Conservation (phyloP, 805 yeast genomes). For the Pichia nanzhaoensis region DNA sequence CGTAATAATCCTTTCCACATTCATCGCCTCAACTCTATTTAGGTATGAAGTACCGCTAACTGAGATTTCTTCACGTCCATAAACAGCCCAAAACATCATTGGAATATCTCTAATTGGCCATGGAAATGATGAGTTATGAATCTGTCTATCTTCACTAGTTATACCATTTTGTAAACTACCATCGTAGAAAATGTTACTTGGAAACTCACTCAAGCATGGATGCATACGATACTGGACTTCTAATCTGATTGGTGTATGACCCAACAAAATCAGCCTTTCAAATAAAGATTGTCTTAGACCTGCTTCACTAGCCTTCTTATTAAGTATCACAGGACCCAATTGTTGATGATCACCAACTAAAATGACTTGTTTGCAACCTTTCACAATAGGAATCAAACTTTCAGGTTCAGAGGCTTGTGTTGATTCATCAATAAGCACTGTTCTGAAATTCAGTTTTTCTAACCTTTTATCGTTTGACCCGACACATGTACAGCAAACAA, state of each 20-base stretch:
- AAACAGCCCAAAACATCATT: slow-evolving; percentile 94
- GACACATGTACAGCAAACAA: slow-evolving; percentile 85
- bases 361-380: slow-evolving; percentile 84
- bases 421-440: slow-evolving; percentile 85
- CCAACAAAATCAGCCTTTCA: slow-evolving; percentile 75
- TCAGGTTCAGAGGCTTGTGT: slow-evolving; percentile 95
- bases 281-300: slow-evolving; percentile 83
- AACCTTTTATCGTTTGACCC: slow-evolving; percentile 82
- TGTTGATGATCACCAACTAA: slow-evolving; percentile 94
- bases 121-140: slow-evolving; percentile 59
- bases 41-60: slow-evolving; percentile 74
- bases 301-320: slow-evolving; percentile 74
- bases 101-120: slow-evolving; percentile 84
- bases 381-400: slow-evolving; percentile 78
- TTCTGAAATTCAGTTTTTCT: slow-evolving; percentile 48
- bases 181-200: slow-evolving; percentile 88
- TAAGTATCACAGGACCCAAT: slow-evolving; percentile 84
- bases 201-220: slow-evolving; percentile 79
- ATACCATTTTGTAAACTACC: slow-evolving; percentile 92
- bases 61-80: slow-evolving; percentile 84
- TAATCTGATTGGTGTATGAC: slow-evolving; percentile 77
- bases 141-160: slow-evolving; percentile 61
- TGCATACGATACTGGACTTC: slow-evolving; percentile 96
- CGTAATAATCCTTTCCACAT: slow-evolving; percentile 73
- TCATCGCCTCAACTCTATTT: slow-evolving; percentile 86